Evolutionary conservation across 129 eudicot genomes (phyloP).

Genomic region (Flaveria sonorensis): DNA sequence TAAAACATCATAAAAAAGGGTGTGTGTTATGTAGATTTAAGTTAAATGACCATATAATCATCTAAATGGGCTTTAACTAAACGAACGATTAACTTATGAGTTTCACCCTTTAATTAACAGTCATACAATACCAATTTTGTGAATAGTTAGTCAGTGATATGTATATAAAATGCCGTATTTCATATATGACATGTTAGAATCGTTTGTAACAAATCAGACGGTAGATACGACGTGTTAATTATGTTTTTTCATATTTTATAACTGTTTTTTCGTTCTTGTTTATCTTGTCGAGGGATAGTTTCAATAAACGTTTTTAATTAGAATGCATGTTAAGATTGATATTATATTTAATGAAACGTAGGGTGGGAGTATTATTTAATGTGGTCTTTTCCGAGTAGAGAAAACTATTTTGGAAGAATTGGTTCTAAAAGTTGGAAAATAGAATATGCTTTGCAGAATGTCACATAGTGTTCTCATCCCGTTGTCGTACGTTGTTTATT

Average conservation of each 20-base stretch:
- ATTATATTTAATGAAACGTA: neutral
- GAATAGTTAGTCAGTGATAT: too few relatives aligned
- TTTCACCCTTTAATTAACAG: too few relatives aligned
- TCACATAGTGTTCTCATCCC: constrained; percentile 27
- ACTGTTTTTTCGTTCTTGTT: neutral
- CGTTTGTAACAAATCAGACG: too few relatives aligned
- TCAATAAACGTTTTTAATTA: neutral
- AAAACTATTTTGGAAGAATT: neutral
- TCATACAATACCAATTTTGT: too few relatives aligned
- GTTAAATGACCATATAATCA: too few relatives aligned
- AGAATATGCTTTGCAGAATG: constrained; percentile 38
- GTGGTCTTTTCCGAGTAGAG: constrained; percentile 4
- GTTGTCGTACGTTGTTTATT: constrained; percentile 31
- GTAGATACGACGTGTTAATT: neutral
- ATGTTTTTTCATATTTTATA: neutral
- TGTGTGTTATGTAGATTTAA: too few relatives aligned
- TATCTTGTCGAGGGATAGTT: neutral
- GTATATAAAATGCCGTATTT: too few relatives aligned
- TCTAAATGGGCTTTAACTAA: too few relatives aligned
- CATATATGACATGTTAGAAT: too few relatives aligned
- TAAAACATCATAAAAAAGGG: too few relatives aligned
- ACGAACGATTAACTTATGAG: too few relatives aligned
- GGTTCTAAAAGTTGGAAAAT: constrained; percentile 3
- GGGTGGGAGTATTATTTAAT: constrained; percentile 10
- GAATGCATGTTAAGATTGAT: neutral